Percentiles rank a stretch among this genome's conserved stretches.
phyloP scores from a whole-genome alignment of 352 stramenopile species.

The Globisporangium emineosum region DNA sequence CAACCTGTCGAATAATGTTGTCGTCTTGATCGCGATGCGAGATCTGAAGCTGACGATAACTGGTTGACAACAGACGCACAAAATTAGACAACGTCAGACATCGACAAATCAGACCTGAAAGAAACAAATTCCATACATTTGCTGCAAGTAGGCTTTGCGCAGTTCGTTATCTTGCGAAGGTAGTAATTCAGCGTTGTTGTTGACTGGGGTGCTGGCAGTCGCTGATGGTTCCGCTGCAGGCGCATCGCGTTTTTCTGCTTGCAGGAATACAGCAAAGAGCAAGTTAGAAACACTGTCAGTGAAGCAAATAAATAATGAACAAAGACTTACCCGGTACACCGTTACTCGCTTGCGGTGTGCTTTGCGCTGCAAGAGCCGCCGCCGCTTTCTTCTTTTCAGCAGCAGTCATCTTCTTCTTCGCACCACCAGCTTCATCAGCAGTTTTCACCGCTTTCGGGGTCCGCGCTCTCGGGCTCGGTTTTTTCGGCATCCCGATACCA shows the following conservation, averaged over 20 bases:
- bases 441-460: slow-evolving; percentile 22
- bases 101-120: background rate
- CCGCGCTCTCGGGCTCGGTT: slow-evolving; percentile 30
- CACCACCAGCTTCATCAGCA: slow-evolving; percentile 22
- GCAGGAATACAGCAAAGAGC: background rate
- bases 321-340: background rate
- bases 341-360: background rate
- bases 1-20: slow-evolving; percentile 42
- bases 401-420: slow-evolving; percentile 17
- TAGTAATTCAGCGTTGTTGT: slow-evolving; percentile 16
- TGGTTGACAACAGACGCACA: slow-evolving; percentile 19
- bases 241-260: background rate
- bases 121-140: slow-evolving; percentile 30
- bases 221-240: background rate
- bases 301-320: background rate
- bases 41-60: slow-evolving; percentile 61
- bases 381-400: slow-evolving; percentile 17
- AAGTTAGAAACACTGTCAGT: background rate
- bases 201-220: background rate
- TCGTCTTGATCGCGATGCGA: slow-evolving; percentile 60
- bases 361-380: background rate
- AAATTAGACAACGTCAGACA: slow-evolving; percentile 2
- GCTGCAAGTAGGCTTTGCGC: slow-evolving; percentile 39
- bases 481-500: slow-evolving; percentile 19
- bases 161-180: slow-evolving; percentile 35